Percentiles rank a stretch among this genome's conserved stretches.
Evolutionary conservation across 2,329 filamentous ascomycete genomes (phyloP).

Genomic region (Penicillium sp.): DNA sequence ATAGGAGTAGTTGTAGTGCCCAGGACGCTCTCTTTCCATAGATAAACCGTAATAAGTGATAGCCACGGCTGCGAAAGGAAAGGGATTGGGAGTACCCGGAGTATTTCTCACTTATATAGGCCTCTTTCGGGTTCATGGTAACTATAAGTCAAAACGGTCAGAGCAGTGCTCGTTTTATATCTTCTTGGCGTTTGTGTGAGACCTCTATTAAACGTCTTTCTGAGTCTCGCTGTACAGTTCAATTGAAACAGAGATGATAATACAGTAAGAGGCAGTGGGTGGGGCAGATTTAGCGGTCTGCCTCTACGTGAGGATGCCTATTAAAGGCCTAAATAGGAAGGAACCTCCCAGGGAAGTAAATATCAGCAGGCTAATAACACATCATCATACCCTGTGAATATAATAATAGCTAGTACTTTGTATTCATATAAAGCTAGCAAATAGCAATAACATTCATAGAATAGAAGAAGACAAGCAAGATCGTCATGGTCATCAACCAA

Average conservation of each 20-base stretch:
- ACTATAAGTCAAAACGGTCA: too few relatives aligned
- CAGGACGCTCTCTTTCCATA: background rate
- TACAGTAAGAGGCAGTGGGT: background rate
- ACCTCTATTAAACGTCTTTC: too few relatives aligned
- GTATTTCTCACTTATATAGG: too few relatives aligned
- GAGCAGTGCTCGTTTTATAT: too few relatives aligned
- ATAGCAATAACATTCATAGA: background rate
- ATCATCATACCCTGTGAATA: background rate
- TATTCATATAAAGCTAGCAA: background rate
- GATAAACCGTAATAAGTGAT: background rate
- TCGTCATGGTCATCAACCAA: slow-evolving; percentile 16
- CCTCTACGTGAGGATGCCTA: too few relatives aligned
- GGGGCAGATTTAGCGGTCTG: background rate
- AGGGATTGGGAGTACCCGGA: background rate
- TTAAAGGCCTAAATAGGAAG: background rate
- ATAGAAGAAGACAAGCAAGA: background rate
- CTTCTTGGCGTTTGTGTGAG: too few relatives aligned
- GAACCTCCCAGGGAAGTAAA: background rate
- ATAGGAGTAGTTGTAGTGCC: background rate
- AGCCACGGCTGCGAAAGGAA: background rate
- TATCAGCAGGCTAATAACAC: background rate
- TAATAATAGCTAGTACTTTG: background rate
- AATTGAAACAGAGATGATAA: background rate
- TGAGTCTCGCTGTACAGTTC: background rate
- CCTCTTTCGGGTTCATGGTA: too few relatives aligned